Percentiles rank a stretch among this genome's conserved stretches.
These are phyloP conservation scores for Pythium periplocum DNA, from an alignment of 352 stramenopile genomes.

Conservation along the genomic window DNA sequence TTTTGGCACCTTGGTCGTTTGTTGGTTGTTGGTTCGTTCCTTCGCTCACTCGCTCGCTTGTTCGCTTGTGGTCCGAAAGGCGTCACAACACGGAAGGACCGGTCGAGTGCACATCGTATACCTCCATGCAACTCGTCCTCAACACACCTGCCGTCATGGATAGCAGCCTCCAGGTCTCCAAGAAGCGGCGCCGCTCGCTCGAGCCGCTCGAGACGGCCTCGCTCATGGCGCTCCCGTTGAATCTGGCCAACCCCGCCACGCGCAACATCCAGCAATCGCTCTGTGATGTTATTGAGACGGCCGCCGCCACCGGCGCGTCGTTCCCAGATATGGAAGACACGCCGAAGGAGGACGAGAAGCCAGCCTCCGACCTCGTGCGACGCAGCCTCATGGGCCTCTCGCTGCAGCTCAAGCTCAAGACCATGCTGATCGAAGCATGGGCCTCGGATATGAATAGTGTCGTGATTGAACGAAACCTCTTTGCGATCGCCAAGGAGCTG, in stretches of 20 bases:
- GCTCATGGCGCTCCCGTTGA: constrained; percentile 45
- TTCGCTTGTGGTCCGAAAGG: too few species aligned
- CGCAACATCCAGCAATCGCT: constrained; percentile 13
- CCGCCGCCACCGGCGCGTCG: constrained; percentile 7
- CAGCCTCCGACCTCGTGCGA: constrained; percentile 29
- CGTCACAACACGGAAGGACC: constrained; percentile 4
- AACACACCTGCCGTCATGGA: background rate
- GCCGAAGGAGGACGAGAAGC: constrained; percentile 14
- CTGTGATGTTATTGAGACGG: constrained; percentile 16
- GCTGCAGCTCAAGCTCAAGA: constrained; percentile 83
- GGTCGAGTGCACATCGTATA: background rate
- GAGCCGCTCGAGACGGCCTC: constrained; percentile 50
- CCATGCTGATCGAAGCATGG: constrained; percentile 77
- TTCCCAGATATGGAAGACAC: constrained; percentile 5
- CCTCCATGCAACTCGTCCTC: constrained; percentile 28
- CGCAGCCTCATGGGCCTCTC: constrained; percentile 72
- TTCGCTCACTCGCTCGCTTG: too few species aligned
- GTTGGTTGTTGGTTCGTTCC: too few species aligned
- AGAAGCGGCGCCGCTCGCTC: constrained; percentile 67
- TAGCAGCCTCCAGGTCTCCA: constrained; percentile 19
- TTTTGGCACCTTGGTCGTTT: too few species aligned
- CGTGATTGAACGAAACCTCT: constrained; percentile 83
- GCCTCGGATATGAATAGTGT: constrained; percentile 84
- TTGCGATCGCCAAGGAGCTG: constrained; percentile 76
- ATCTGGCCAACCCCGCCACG: constrained; percentile 29